Percentiles rank a stretch among this genome's conserved stretches.
phyloP scores from a whole-genome alignment of 495 filamentous ascomycete species.

The Stereocaulon alpinum region DNA sequence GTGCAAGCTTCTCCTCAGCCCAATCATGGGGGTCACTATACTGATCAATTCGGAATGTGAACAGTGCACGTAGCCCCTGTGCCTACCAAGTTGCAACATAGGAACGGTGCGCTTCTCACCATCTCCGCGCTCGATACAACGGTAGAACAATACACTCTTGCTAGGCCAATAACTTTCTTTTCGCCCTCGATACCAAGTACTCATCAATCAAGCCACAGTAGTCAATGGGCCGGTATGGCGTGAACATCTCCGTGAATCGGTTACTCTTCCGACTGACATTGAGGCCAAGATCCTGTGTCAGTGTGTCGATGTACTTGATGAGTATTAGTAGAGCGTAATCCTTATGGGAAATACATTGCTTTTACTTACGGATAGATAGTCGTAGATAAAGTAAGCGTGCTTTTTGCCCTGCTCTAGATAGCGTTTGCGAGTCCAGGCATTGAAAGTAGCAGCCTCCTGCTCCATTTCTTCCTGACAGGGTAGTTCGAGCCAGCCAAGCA shows the following conservation, averaged over 20 bases:
- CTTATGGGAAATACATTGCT: no score
- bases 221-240: conserved; percentile 52
- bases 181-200: conserved; percentile 22
- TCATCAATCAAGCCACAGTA: conserved; percentile 49
- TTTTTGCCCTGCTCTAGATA: conserved; percentile 25
- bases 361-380: neutral
- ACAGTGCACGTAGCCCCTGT: no score
- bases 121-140: no score
- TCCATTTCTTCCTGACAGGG: conserved; percentile 26
- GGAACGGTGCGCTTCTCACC: no score
- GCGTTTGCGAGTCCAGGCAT: conserved; percentile 31
- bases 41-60: no score
- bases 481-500: conserved; percentile 22
- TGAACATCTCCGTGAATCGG: conserved; percentile 38
- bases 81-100: no score
- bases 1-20: no score
- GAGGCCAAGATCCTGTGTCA: conserved; percentile 51
- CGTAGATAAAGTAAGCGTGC: conserved; percentile 3
- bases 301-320: neutral
- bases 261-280: conserved; percentile 30
- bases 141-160: no score
- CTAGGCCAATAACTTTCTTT: no score
- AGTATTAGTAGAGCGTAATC: conserved; percentile 19
- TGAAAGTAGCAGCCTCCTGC: conserved; percentile 28
- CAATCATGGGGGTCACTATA: no score